Conservation (phyloP, 176 grass and related monocot species). For the Phragmites australis region DNA sequence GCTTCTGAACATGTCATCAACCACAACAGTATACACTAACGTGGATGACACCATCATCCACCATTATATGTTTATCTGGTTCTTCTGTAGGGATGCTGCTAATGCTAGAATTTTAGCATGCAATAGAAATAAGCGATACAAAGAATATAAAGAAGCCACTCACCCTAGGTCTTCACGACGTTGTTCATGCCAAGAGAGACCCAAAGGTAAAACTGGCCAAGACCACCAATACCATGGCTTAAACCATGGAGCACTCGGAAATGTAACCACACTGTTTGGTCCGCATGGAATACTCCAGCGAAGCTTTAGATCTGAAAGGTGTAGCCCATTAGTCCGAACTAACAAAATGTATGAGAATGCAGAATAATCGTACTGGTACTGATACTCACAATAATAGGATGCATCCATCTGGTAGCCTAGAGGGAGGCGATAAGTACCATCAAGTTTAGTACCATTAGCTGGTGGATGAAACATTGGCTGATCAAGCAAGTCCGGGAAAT, state of each 20-base stretch:
- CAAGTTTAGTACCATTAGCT: constrained; percentile 76
- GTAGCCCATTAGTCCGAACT: constrained; percentile 29
- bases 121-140: background rate
- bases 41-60: background rate
- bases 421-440: constrained; percentile 79
- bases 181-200: constrained; percentile 90
- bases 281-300: constrained; percentile 93
- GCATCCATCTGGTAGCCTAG: constrained; percentile 99
- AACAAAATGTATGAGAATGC: constrained; percentile 23
- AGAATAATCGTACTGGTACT: background rate
- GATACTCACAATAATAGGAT: constrained; percentile 84
- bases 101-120: constrained; percentile 20
- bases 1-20: constrained; percentile 11
- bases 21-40: background rate
- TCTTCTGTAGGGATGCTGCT: background rate
- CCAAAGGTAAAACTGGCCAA: constrained; percentile 87
- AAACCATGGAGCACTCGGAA: constrained; percentile 89
- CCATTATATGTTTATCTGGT: constrained; percentile 12
- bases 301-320: constrained; percentile 80
- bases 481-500: constrained; percentile 85
- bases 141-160: constrained; percentile 1
- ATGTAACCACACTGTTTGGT: constrained; percentile 88
- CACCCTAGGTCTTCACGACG: constrained; percentile 70
- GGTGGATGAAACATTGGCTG: constrained; percentile 89
- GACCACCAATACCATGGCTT: constrained; percentile 99